A percentile compares a stretch with the other conserved stretches of the same genome.
phyloP scores from a whole-genome alignment of 495 filamentous ascomycete genomes.

The Hypoxylon lienhwacheense region DNA sequence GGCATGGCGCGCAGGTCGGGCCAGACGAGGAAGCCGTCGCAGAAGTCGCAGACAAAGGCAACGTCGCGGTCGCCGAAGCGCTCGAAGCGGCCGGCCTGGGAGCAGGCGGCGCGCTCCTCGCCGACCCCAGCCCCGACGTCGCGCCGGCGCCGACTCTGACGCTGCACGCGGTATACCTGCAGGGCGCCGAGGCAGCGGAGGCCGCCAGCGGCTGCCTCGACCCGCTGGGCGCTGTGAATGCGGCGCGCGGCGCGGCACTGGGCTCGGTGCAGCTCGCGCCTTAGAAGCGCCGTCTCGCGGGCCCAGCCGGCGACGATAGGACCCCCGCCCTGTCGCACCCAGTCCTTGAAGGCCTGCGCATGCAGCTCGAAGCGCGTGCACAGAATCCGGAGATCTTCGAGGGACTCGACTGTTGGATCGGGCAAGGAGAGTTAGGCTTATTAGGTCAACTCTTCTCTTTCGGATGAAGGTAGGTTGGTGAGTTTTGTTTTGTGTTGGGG shows the following conservation, averaged over 20 bases:
- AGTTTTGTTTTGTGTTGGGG: too few relatives aligned
- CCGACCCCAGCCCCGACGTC: conserved; percentile 16
- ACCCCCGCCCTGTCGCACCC: conserved; percentile 45
- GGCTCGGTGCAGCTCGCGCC: conserved; percentile 48
- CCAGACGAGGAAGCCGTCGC: conserved; percentile 54
- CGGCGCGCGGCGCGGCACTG: conserved; percentile 52
- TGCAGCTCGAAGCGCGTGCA: conserved; percentile 44
- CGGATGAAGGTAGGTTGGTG: too few relatives aligned
- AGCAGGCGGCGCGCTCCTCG: conserved; percentile 47
- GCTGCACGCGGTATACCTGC: conserved; percentile 47
- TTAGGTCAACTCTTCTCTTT: conserved; percentile 27
- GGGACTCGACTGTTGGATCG: conserved; percentile 42
- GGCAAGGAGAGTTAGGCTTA: conserved; percentile 17
- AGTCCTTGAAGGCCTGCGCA: conserved; percentile 47
- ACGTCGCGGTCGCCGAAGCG: conserved; percentile 46
- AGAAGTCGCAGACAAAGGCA: conserved; percentile 55
- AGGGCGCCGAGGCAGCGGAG: conserved; percentile 49
- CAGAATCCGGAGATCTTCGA: conserved; percentile 47
- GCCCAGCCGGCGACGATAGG: conserved; percentile 51
- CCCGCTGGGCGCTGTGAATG: conserved; percentile 45
- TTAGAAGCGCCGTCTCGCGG: conserved; percentile 44
- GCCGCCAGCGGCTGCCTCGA: conserved; percentile 26
- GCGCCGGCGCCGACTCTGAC: conserved; percentile 23
- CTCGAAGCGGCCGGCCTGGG: conserved; percentile 47
- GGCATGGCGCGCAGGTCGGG: conserved; percentile 48